phyloP scores from a whole-genome alignment of 192 early-diverging fungal genomes.

The Backusella circina region DNA sequence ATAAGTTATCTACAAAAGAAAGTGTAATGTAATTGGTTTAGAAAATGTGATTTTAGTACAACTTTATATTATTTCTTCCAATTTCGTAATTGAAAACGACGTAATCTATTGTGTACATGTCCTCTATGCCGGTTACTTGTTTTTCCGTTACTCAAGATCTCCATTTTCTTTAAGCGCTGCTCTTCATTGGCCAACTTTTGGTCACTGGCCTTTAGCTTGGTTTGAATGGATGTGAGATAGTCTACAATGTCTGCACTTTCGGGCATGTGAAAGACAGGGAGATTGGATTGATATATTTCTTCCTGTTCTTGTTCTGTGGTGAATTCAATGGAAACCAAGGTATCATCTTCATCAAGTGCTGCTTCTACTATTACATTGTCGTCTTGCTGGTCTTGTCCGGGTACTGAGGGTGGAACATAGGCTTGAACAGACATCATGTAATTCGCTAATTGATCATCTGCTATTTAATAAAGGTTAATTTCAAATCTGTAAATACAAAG shows the following conservation, averaged over 20 bases:
- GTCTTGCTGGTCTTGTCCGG: not conserved
- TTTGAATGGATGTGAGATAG: not conserved
- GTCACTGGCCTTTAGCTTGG: not conserved
- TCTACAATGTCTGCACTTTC: conserved; percentile 10
- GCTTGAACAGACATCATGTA: not conserved
- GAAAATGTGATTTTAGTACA: too few species aligned
- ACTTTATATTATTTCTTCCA: not conserved
- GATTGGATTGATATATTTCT: not conserved
- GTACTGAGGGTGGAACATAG: not conserved
- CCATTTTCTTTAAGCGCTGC: not conserved
- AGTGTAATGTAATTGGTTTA: not conserved
- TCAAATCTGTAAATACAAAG: not conserved
- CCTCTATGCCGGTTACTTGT: not conserved
- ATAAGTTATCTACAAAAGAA: not conserved
- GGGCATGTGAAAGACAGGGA: conserved; percentile 14
- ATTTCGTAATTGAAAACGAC: not conserved
- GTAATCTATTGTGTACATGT: conserved; percentile 1
- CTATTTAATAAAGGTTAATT: not conserved
- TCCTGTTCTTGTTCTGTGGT: not conserved
- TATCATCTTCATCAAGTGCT: not conserved
- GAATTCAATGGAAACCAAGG: not conserved
- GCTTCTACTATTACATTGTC: too few species aligned
- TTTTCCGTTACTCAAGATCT: not conserved
- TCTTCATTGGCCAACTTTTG: not conserved
- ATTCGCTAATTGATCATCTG: not conserved